Evolutionary conservation across 2,329 filamentous ascomycete genomes (phyloP), one percentile per base, ranked within the genome.

Genomic region (Fusarium paranaense): DNA sequence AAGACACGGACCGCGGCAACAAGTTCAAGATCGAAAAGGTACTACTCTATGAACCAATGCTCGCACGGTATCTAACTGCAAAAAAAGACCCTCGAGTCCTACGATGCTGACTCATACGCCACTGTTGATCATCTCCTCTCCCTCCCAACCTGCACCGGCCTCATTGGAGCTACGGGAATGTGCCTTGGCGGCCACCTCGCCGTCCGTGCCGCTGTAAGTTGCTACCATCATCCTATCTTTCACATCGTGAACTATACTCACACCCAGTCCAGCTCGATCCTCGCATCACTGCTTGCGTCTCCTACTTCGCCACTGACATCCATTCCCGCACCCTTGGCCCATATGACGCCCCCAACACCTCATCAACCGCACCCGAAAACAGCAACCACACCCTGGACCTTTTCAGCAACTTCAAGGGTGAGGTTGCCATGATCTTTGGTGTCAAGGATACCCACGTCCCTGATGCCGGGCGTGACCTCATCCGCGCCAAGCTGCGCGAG

Each of bases 301-400:
- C 94, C 81, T 98, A 95, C 86, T 98, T 98, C 83, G 95, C 94
- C 10, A 98, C 95, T 8, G 96, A 98, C 84, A 91, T 98, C 62
- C 96, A 98, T 85, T 90, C 87, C 72, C 89, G 90, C 66, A 94
- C 92, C 10, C 89, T 98, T 1, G 96, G 95, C 27, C 88, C 90
- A 5, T 76, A 88, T 79, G 62, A 78, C 13, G 78, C 68, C 85
- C 90, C 74, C 90, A 82, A 89, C 82, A 81, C 83, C 56, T 86
- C 86, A 32, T 57, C 81, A 9, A 65, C 80, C 1, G 70, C 84
- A 8, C 81, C 85, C 1, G 73, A 79, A 27, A 70, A 78, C 76
- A 87, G 85, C 78, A 82, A 78, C 71, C 88, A 90, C 83, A 90
- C 88, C 18, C 75, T 90, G 66, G 88, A 90, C 79, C 83, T 78